phyloP scores from a whole-genome alignment of 2,329 filamentous ascomycete species.

The Talaromyces piceae region DNA sequence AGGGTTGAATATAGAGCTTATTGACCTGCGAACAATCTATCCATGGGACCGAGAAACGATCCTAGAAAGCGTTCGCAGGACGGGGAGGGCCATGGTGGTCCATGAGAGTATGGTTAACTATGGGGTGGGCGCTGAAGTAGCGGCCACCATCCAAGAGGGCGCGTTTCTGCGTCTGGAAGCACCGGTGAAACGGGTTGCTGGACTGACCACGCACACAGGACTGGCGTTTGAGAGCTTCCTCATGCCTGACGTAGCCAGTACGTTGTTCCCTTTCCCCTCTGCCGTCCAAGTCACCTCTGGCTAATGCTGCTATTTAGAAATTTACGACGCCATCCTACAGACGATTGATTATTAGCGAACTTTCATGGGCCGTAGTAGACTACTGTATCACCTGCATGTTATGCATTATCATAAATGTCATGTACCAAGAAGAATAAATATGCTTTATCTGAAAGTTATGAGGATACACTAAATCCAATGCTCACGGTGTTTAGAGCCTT shows the following conservation, averaged over 20 bases:
- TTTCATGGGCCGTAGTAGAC: not conserved
- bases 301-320: slow-evolving; percentile 41
- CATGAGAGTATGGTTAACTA: slow-evolving; percentile 90
- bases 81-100: slow-evolving; percentile 76
- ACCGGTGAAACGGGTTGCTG: slow-evolving; percentile 74
- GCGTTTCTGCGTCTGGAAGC: slow-evolving; percentile 80
- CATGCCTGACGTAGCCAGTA: slow-evolving; percentile 78
- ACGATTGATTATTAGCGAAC: slow-evolving; percentile 56
- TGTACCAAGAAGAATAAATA: not conserved
- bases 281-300: not conserved
- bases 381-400: not conserved
- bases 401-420: not conserved
- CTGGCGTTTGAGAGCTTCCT: slow-evolving; percentile 73
- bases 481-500: too few species aligned
- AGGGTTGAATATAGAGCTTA: slow-evolving; percentile 71
- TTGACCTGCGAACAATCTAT: slow-evolving; percentile 81
- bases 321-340: slow-evolving; percentile 64
- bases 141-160: slow-evolving; percentile 78
- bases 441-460: not conserved
- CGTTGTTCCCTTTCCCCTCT: slow-evolving; percentile 37
- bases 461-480: too few species aligned
- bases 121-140: slow-evolving; percentile 81
- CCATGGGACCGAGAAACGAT: slow-evolving; percentile 84
- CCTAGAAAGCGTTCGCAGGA: slow-evolving; percentile 76
- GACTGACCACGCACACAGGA: slow-evolving; percentile 82